Percentiles rank a stretch among this genome's conserved stretches.
Evolutionary conservation across 164 flowering plant genomes (phyloP).

Genomic region (Vitis rupestris): DNA sequence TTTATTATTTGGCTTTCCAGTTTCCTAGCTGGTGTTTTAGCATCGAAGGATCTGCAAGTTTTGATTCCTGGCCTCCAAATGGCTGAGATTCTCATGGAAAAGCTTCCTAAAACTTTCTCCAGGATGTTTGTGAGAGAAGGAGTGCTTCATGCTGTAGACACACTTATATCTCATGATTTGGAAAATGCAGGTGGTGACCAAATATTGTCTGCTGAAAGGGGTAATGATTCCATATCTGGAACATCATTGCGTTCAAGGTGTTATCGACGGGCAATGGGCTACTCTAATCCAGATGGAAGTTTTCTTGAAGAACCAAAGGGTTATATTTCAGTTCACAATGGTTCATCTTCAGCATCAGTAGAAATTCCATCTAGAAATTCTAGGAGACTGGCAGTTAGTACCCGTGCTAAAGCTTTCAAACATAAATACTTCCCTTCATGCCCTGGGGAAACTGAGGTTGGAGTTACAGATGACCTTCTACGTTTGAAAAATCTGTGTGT

Average conservation of each 20-base stretch:
- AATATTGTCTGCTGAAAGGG: slow-evolving; percentile 62
- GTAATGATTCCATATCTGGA: slow-evolving; percentile 61
- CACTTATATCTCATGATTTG: slow-evolving; percentile 52
- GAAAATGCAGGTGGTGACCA: slow-evolving; percentile 30
- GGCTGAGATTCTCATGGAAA: slow-evolving; percentile 95
- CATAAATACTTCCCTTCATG: slow-evolving; percentile 83
- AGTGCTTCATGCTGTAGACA: slow-evolving; percentile 94
- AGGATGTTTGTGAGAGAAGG: slow-evolving; percentile 98
- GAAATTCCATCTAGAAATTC: slow-evolving; percentile 72
- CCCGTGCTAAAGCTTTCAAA: slow-evolving; percentile 73
- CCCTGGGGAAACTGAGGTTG: slow-evolving; percentile 63
- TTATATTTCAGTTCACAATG: slow-evolving; percentile 42
- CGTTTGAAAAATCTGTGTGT: slow-evolving; percentile 74
- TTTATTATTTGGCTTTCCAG: slow-evolving; percentile 31
- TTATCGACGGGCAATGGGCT: slow-evolving; percentile 62
- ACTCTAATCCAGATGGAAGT: slow-evolving; percentile 55
- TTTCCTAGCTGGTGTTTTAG: slow-evolving; percentile 92
- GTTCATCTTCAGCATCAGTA: slow-evolving; percentile 54
- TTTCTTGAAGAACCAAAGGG: slow-evolving; percentile 58
- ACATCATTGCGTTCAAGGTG: slow-evolving; percentile 76
- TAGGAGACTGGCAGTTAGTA: slow-evolving; percentile 66
- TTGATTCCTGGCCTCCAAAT: slow-evolving; percentile 91
- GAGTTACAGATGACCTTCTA: slow-evolving; percentile 84
- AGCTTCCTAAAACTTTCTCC: slow-evolving; percentile 87
- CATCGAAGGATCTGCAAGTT: slow-evolving; percentile 97